Evolutionary conservation across 1,284 basidiomycete species (phyloP), one percentile per base, ranked within the genome.

Genomic region (Trichosporon asahii): DNA sequence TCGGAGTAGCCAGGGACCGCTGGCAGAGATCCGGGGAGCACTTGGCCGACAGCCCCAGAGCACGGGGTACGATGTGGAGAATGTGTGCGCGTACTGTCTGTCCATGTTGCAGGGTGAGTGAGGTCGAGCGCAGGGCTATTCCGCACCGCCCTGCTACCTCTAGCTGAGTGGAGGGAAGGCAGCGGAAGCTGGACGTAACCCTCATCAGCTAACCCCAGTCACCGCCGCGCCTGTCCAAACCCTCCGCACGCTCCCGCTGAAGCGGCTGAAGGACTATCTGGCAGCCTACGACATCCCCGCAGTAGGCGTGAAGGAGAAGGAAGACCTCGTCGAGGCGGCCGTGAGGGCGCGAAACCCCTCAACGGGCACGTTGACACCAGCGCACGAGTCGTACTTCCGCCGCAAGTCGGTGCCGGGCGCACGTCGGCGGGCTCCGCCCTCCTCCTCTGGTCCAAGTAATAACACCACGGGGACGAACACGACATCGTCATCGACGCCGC

Each of bases 201-300:
- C n/a, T n/a, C n/a, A n/a, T n/a, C n/a, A 61, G 66, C 72, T 76
- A 55, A 75, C 65, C 15, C 1, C 53, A 69, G 83, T 84, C 40
- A 83, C 82, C 0, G 76, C 81, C 1, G 81, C 80, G 0, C 77
- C 80, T 14, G 21, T 79, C 14, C 66, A 72, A 9, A 75, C 76
- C 7, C 74, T 84, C 0, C 75, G 83, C 53, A 72, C 76, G 4
- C 68, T 83, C 33, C 82, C 83, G 0, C 66, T 84, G 25, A 83
- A 83, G 70, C 73, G 82, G 18, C 76, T 84, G 35, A 82, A 83
- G 73, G 78, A 80, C 14, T 84, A 83, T 68, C 72, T 82, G 1
- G 74, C 75, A 9, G 82, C 82, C 0, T 84, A 83, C 69, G 75
- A 80, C 65, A 79, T 84, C 25, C 72, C 75, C 5, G 76, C 74